Percentiles rank a stretch among this genome's conserved stretches.
Evolutionary conservation across 352 stramenopile genomes (phyloP).

Genomic region (Phytophthora crassamura): DNA sequence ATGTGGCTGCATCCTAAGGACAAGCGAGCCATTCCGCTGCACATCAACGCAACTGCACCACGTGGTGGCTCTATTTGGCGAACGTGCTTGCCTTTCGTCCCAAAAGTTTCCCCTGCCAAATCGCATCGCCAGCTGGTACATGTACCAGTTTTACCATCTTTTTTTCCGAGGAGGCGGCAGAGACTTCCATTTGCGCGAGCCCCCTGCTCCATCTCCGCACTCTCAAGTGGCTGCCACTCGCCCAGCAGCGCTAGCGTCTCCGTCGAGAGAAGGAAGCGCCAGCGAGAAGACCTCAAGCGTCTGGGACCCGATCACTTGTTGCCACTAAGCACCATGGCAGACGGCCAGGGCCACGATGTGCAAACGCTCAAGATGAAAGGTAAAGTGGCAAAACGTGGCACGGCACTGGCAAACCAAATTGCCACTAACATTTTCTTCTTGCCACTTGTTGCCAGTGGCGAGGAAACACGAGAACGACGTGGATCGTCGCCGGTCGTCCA

Average conservation of each 20-base stretch:
- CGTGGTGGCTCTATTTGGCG: no score
- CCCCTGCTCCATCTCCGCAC: slow-evolving; percentile 22
- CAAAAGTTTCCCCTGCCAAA: slow-evolving; percentile 7
- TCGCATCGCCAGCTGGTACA: slow-evolving; percentile 13
- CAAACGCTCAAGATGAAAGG: slow-evolving; percentile 70
- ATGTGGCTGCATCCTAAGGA: not conserved
- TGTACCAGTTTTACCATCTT: slow-evolving; percentile 1
- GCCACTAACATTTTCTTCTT: not conserved
- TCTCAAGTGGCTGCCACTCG: slow-evolving; percentile 1
- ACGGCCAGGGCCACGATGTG: slow-evolving; percentile 40
- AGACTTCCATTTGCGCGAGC: slow-evolving; percentile 20
- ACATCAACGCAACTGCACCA: not conserved
- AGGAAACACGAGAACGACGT: slow-evolving; percentile 74
- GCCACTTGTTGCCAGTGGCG: slow-evolving; percentile 36
- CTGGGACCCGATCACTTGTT: not conserved
- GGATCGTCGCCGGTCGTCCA: slow-evolving; percentile 65
- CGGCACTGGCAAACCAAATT: no score
- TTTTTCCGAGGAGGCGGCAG: slow-evolving; percentile 29
- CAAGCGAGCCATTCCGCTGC: not conserved
- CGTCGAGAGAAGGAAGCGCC: not conserved
- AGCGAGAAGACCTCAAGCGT: no score
- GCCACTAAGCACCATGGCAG: slow-evolving; percentile 29
- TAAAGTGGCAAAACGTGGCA: slow-evolving; percentile 6
- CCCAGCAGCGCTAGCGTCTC: not conserved
- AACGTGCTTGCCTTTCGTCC: not conserved